phyloP scores from a whole-genome alignment of 768 basidiomycete genomes.

The Calocybe gangraenosa region DNA sequence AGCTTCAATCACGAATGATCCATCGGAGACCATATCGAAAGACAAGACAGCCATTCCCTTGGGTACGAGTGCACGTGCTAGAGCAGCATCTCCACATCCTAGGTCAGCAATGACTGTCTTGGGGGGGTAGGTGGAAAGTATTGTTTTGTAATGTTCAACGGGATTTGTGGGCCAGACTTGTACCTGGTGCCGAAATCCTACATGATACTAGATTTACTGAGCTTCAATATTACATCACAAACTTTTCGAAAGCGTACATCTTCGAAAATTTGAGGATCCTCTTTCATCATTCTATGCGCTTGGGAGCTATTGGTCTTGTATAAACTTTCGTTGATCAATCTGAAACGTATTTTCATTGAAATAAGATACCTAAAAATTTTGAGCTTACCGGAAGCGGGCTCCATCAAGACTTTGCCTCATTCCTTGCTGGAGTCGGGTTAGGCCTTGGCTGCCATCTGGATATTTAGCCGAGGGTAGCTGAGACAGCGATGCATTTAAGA shows the following conservation, averaged over 20 bases:
- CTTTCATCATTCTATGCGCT: constrained; percentile 78
- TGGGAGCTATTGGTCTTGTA: constrained; percentile 82
- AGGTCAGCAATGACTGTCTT: constrained; percentile 84
- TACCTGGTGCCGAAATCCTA: constrained; percentile 88
- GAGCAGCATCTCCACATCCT: constrained; percentile 91
- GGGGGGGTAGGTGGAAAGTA: constrained; percentile 58
- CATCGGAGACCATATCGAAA: constrained; percentile 77
- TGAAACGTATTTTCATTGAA: constrained; percentile 22
- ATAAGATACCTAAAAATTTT: not conserved
- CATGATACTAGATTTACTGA: constrained; percentile 69
- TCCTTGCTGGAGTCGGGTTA: constrained; percentile 71
- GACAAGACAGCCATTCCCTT: constrained; percentile 69
- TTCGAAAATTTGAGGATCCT: constrained; percentile 74
- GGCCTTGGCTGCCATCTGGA: constrained; percentile 14
- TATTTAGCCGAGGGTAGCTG: constrained; percentile 6
- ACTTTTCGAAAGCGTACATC: constrained; percentile 51
- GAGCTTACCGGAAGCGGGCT: constrained; percentile 75
- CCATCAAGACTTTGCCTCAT: constrained; percentile 83
- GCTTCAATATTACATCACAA: not conserved
- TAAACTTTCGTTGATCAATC: constrained; percentile 88
- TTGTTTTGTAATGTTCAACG: constrained; percentile 71
- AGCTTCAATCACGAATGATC: constrained; percentile 78
- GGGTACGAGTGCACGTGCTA: constrained; percentile 71
- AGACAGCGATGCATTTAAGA: not conserved
- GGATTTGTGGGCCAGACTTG: constrained; percentile 94